Conservation (phyloP, 2,329 filamentous ascomycete genomes). For the Cladosporium sp. region DNA sequence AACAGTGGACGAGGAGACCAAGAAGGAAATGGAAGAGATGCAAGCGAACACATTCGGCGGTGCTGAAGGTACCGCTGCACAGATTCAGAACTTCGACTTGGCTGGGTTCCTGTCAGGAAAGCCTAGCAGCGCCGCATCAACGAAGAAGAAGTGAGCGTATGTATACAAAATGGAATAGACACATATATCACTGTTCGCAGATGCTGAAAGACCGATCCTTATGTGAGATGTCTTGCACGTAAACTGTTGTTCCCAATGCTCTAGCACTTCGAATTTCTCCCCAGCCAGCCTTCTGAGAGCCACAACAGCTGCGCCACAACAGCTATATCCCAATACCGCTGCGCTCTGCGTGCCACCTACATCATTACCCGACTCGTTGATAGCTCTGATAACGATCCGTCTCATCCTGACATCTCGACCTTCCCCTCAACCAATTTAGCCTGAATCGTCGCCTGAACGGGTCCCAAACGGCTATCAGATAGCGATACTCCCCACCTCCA, state of each 20-base stretch:
- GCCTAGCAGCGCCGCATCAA: conserved; percentile 12
- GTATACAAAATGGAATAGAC: not conserved
- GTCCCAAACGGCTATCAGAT: not conserved
- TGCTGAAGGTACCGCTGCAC: conserved; percentile 47
- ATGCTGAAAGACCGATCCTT: not conserved
- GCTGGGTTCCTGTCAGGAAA: conserved; percentile 68
- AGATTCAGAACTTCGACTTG: conserved; percentile 65
- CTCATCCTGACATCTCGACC: not conserved
- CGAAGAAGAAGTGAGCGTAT: conserved; percentile 12
- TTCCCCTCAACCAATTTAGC: conserved; percentile 14
- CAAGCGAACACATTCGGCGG: conserved; percentile 67
- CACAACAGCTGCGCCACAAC: not conserved
- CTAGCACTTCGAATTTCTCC: not conserved
- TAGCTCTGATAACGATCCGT: not conserved
- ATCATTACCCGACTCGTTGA: not conserved
- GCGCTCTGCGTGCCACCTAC: not conserved
- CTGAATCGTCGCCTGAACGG: conserved; percentile 5
- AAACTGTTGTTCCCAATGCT: not conserved
- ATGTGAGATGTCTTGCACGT: not conserved
- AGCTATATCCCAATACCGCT: not conserved
- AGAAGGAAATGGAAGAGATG: conserved; percentile 87
- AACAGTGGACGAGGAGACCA: conserved; percentile 93
- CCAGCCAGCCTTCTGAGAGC: not conserved
- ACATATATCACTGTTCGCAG: not conserved
- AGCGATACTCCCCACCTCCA: not conserved